phyloP scores from a whole-genome alignment of 257 asterid species.

The Gentiana macrophylla region DNA sequence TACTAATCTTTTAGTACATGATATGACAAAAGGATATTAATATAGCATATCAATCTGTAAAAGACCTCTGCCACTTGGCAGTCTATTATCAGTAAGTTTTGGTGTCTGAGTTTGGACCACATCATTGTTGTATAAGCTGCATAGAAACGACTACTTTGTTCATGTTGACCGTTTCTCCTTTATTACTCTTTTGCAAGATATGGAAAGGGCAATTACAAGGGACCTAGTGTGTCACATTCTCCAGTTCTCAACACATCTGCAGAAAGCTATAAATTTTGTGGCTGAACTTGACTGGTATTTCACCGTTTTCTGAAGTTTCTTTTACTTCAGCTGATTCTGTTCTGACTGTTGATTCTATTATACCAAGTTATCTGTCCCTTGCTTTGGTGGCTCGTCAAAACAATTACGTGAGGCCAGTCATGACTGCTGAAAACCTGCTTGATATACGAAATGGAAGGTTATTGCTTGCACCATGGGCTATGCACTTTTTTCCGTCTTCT shows the following conservation, averaged over 20 bases:
- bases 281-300: constrained; percentile 96
- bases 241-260: constrained; percentile 57
- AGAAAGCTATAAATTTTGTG: constrained; percentile 57
- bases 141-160: not conserved
- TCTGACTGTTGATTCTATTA: constrained; percentile 6
- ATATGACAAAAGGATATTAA: no score
- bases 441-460: constrained; percentile 91
- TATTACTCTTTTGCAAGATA: constrained; percentile 37
- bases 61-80: no score
- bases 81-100: no score
- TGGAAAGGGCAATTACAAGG: constrained; percentile 95
- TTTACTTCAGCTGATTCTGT: no score
- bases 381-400: constrained; percentile 95
- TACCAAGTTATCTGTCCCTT: constrained; percentile 53
- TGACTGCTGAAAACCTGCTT: constrained; percentile 72
- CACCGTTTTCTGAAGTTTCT: no score
- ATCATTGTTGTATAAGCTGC: not conserved
- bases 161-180: constrained; percentile 3
- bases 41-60: no score
- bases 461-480: constrained; percentile 14
- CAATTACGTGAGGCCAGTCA: constrained; percentile 86
- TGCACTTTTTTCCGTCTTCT: not conserved
- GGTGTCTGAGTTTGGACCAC: not conserved
- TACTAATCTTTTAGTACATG: no score
- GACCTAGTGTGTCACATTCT: constrained; percentile 77